phyloP scores from a whole-genome alignment of 1,284 basidiomycete species.

The Chalciporus sp. region DNA sequence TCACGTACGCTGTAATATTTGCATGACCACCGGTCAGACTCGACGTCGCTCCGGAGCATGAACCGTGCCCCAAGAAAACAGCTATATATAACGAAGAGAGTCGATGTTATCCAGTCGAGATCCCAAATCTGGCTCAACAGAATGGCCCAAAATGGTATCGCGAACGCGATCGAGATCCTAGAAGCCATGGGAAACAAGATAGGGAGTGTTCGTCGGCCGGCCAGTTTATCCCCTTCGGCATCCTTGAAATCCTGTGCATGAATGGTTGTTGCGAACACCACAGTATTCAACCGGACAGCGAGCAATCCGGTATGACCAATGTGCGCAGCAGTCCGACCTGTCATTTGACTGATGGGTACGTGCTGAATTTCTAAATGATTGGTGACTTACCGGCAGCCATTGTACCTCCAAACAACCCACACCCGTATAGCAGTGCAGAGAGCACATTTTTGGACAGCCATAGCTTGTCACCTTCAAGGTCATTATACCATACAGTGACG shows the following conservation, averaged over 20 bases:
- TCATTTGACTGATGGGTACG: no score
- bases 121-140: conserved; percentile 29
- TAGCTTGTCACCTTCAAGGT: conserved; percentile 38
- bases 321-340: conserved; percentile 17
- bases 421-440: conserved; percentile 41
- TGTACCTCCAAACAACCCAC: conserved; percentile 42
- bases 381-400: conserved; percentile 36
- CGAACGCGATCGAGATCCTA: conserved; percentile 27
- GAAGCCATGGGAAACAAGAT: conserved; percentile 36
- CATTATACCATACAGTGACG: conserved; percentile 40
- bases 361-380: no score
- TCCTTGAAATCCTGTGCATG: conserved; percentile 47
- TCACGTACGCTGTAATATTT: conserved; percentile 38
- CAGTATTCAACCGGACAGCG: conserved; percentile 30
- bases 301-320: conserved; percentile 27
- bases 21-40: conserved; percentile 34
- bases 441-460: conserved; percentile 41
- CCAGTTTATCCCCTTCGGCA: conserved; percentile 35
- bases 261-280: conserved; percentile 38
- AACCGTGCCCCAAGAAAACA: conserved; percentile 33
- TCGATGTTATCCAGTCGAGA: conserved; percentile 23
- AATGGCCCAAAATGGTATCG: conserved; percentile 28
- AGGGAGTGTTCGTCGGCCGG: conserved; percentile 39
- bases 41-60: conserved; percentile 22
- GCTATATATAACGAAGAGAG: conserved; percentile 31